A percentile compares a stretch with the other conserved stretches of the same genome.
phyloP scores from a whole-genome alignment of 768 basidiomycete species.

The Tricholoma matsutake region DNA sequence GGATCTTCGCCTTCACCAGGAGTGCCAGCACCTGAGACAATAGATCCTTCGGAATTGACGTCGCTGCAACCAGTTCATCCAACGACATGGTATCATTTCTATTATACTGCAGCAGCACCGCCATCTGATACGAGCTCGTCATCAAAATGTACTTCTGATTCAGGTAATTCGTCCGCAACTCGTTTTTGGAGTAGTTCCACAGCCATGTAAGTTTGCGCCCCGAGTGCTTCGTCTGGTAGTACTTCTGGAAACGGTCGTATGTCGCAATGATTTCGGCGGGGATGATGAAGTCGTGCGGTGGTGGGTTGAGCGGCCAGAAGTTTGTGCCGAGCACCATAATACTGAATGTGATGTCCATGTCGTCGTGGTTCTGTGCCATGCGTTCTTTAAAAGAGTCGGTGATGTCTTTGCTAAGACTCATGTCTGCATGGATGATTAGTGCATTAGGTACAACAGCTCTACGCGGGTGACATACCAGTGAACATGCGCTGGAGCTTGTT shows the following conservation, averaged over 20 bases:
- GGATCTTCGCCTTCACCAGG: constrained; percentile 85
- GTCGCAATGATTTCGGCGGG: constrained; percentile 84
- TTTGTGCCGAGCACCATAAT: constrained; percentile 96
- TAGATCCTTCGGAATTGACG: constrained; percentile 77
- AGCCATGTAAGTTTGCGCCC: constrained; percentile 97
- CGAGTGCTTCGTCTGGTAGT: constrained; percentile 93
- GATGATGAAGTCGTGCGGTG: constrained; percentile 84
- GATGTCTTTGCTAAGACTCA: constrained; percentile 94
- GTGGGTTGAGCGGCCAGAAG: constrained; percentile 93
- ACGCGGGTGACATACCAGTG: constrained; percentile 58
- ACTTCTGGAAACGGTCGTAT: constrained; percentile 90
- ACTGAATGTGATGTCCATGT: constrained; percentile 88
- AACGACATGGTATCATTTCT: constrained; percentile 83
- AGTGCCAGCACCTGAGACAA: constrained; percentile 70
- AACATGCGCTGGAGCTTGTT: constrained; percentile 99
- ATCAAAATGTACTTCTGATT: constrained; percentile 96
- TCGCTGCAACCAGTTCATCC: constrained; percentile 77
- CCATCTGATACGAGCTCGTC: constrained; percentile 97
- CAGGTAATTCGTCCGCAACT: constrained; percentile 90
- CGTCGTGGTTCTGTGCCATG: constrained; percentile 84
- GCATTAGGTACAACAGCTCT: background rate
- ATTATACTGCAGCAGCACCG: constrained; percentile 95
- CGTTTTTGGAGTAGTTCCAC: constrained; percentile 98
- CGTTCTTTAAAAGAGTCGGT: constrained; percentile 97
- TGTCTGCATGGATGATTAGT: constrained; percentile 52